Conservation (phyloP, 345 rosid species). For the Hibiscus syriacus region DNA sequence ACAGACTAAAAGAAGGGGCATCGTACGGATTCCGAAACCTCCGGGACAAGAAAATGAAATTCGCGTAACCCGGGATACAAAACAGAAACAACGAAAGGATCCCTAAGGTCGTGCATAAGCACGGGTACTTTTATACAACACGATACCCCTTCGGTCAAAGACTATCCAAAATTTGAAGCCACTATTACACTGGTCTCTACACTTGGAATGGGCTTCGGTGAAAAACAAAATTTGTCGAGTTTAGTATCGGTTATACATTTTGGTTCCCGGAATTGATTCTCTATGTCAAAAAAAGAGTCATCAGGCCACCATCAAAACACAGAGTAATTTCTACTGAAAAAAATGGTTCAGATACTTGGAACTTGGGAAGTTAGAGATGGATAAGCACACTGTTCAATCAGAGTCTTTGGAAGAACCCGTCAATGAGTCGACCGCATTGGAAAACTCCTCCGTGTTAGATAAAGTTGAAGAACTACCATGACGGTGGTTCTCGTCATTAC, state of each 20-base stretch:
- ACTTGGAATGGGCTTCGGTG: conserved; percentile 15
- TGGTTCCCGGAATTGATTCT: conserved; percentile 28
- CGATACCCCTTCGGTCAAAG: conserved; percentile 11
- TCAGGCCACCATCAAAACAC: conserved; percentile 35
- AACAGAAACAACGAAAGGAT: conserved; percentile 22
- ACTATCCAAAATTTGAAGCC: conserved; percentile 35
- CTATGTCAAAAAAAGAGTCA: conserved; percentile 26
- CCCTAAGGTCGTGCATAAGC: conserved; percentile 15
- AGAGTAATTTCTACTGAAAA: conserved; percentile 27
- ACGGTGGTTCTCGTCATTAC: conserved; percentile 39
- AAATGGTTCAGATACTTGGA: conserved; percentile 18
- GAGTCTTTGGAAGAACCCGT: conserved; percentile 32
- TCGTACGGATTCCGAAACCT: conserved; percentile 13
- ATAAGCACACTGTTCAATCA: too few species aligned
- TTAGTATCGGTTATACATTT: conserved; percentile 20
- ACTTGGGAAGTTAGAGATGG: conserved; percentile 42
- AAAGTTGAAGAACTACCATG: conserved; percentile 34
- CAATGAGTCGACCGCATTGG: conserved; percentile 43
- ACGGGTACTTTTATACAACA: conserved; percentile 24
- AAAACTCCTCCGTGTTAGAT: conserved; percentile 49
- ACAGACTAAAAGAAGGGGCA: conserved; percentile 5
- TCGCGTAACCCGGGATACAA: conserved; percentile 18
- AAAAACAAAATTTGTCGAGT: conserved; percentile 17
- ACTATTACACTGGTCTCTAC: conserved; percentile 28
- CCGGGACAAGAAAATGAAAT: conserved; percentile 5